Conservation (phyloP, 2,329 filamentous ascomycete species). For the Cladophialophora carrionii region DNA sequence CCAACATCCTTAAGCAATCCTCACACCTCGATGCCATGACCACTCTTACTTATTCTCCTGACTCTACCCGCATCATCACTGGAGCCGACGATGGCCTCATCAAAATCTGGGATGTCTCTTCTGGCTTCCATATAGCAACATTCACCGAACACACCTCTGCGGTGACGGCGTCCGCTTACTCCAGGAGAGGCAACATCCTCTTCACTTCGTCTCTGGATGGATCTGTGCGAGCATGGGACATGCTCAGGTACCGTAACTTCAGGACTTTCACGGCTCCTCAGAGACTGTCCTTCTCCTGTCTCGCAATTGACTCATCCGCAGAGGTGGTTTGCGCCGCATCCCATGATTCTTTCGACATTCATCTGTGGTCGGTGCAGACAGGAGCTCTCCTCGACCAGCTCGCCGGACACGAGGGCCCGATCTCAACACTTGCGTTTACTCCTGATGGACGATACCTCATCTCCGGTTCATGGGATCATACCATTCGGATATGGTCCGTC, state of each 20-base stretch:
- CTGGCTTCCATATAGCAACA: slow-evolving; percentile 96
- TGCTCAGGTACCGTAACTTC: slow-evolving; percentile 95
- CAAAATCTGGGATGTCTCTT: slow-evolving; percentile 96
- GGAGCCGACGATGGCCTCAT: slow-evolving; percentile 96
- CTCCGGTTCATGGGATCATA: slow-evolving; percentile 95
- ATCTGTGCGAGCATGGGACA: slow-evolving; percentile 91
- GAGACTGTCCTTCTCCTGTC: slow-evolving; percentile 85
- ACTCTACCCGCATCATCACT: slow-evolving; percentile 90
- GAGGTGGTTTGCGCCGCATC: slow-evolving; percentile 96
- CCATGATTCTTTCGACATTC: slow-evolving; percentile 92
- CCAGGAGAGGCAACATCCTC: slow-evolving; percentile 90
- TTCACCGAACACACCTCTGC: slow-evolving; percentile 96
- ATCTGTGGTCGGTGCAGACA: slow-evolving; percentile 98
- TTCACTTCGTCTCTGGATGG: slow-evolving; percentile 96
- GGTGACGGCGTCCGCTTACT: slow-evolving; percentile 89
- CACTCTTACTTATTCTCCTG: slow-evolving; percentile 86
- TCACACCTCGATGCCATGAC: slow-evolving; percentile 98
- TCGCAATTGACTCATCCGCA: slow-evolving; percentile 95
- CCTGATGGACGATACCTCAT: slow-evolving; percentile 81
- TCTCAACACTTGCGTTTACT: slow-evolving; percentile 85
- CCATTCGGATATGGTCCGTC: slow-evolving; percentile 93
- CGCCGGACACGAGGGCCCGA: slow-evolving; percentile 89
- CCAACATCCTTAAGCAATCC: slow-evolving; percentile 97
- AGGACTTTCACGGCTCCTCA: slow-evolving; percentile 94
- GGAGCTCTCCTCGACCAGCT: slow-evolving; percentile 91